Evolutionary conservation across 257 asterid species (phyloP).

Genomic region (Solanum paucissectum): DNA sequence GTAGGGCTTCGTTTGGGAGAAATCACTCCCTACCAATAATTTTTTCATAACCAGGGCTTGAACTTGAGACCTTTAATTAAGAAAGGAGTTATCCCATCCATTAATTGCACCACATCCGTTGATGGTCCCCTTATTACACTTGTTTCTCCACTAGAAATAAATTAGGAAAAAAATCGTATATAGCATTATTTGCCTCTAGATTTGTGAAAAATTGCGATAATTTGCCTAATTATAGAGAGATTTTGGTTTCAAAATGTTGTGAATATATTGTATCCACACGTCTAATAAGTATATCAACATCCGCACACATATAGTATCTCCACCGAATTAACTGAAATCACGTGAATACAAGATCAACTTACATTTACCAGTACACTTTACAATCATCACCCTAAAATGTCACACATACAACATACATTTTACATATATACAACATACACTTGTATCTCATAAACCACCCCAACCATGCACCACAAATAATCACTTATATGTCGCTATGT

Average conservation of each 20-base stretch:
- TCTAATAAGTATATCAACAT: background rate
- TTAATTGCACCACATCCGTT: rapidly evolving
- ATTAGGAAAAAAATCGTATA: background rate
- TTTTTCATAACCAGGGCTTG: background rate
- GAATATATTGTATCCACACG: background rate
- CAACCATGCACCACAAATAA: background rate
- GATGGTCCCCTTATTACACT: background rate
- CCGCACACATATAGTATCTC: background rate
- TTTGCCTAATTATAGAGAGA: background rate
- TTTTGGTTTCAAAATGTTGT: background rate
- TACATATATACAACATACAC: background rate
- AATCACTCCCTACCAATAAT: rapidly evolving
- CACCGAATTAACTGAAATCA: too few relatives aligned
- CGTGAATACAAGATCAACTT: background rate
- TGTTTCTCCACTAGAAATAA: background rate
- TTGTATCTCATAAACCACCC: too few relatives aligned
- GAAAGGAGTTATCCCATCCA: rapidly evolving
- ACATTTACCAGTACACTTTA: background rate
- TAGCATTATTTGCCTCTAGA: background rate
- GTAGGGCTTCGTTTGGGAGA: background rate
- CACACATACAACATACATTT: background rate
- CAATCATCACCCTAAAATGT: background rate
- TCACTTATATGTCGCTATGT: too few relatives aligned
- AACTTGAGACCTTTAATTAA: background rate
- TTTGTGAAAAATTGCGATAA: background rate